Percentiles rank a stretch among this genome's conserved stretches.
Conservation (phyloP, 176 grass and related monocot genomes). For the Oryza punctata region DNA sequence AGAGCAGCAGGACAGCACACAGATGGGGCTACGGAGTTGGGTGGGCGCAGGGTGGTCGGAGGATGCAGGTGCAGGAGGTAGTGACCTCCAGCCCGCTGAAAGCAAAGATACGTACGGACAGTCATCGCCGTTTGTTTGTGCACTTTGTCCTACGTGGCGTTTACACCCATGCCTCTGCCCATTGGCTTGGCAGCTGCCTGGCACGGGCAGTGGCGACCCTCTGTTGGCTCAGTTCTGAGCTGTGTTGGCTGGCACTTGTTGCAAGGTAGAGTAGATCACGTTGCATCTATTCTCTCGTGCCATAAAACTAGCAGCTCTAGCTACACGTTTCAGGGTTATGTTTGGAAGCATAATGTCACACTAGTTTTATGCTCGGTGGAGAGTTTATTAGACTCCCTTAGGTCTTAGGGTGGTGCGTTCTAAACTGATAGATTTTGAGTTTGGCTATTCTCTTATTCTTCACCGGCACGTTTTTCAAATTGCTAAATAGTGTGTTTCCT, state of each 20-base stretch:
- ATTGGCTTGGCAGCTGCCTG: background rate
- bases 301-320: background rate
- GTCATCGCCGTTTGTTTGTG: background rate
- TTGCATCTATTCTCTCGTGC: background rate
- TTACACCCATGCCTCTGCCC: background rate
- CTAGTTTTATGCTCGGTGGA: no score
- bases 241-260: background rate
- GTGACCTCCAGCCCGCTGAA: conserved; percentile 35
- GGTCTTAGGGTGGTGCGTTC: no score
- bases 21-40: conserved; percentile 4
- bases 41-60: conserved; percentile 1
- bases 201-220: background rate
- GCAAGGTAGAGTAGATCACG: background rate
- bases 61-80: background rate
- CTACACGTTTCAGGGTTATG: background rate
- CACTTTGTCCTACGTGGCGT: background rate
- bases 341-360: background rate
- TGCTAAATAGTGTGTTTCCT: no score
- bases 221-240: background rate
- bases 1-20: background rate
- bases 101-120: background rate
- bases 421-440: no score
- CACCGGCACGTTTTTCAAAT: no score
- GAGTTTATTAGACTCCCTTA: no score
- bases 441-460: no score